Base-by-base conservation (phyloP, 2,329 filamentous ascomycete species). In the Hymenoscyphus fraxineus region DNA sequence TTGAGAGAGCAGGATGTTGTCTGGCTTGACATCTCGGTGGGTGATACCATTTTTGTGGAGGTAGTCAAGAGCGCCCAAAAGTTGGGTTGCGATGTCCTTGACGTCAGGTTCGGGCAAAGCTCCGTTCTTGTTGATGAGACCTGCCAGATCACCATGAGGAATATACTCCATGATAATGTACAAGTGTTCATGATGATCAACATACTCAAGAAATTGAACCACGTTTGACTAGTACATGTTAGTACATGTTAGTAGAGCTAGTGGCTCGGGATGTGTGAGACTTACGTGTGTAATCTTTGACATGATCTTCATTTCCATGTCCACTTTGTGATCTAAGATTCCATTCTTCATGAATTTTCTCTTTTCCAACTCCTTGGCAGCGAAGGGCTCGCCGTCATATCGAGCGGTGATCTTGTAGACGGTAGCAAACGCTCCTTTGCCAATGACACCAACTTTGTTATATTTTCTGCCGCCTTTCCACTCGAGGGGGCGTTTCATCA, bases 101-200 rank as follows among this genome's bases (percentile, higher is more conserved):
- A 87, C 89, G 69, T 88, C 80, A 0, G 77, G 70, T 74, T 98
- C 94, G 0, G 81, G 77, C 60, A 98, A 83, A 0, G 81, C 77
- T 0, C 86, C 85, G 38, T 85, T 77, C 12, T 85, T 81, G 22
- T 80, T 78, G 38, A 98, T 82, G 68, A 90, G 86, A 58, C 86
- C 87, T 62, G 92, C 91, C 13, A 99, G 80, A 75, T 99, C 94
- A 56, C 95, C 95, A 38, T 85, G 84, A 6, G 87, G 85, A 15
- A 98, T 86, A 70, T 85, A 97, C 73, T 99, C 95, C 95, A 99
- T 99, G 75, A 98, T 94, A 76, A 99, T 97, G 75, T 97, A 93
- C 4, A 97, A 83, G 74, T 93, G 82, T 47, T 91, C 83, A 56
- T 88, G 86, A 80, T 91, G 88, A 69, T 97, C 93, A 69, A 95